Percentiles rank a stretch among this genome's conserved stretches.
phyloP scores from a whole-genome alignment of 2,329 filamentous ascomycete species.

The Grosmannia serpens region DNA sequence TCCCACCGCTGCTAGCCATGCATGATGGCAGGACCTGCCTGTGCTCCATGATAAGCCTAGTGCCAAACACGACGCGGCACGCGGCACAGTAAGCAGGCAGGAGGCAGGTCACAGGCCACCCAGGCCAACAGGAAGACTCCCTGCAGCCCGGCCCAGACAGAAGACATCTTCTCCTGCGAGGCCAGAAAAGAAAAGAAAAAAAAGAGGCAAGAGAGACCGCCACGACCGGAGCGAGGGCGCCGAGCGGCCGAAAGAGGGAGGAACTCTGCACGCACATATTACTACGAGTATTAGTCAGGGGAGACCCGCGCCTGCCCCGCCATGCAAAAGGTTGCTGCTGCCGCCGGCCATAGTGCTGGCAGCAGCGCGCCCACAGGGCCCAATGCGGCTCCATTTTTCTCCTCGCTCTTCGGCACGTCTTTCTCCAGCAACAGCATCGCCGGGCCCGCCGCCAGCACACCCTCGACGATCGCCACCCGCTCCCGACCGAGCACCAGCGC shows the following conservation, averaged over 20 bases:
- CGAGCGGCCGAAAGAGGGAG: background rate
- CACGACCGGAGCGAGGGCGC: too few relatives aligned
- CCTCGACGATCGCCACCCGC: slow-evolving; percentile 1
- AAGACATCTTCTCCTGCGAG: background rate
- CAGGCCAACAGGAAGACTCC: too few relatives aligned
- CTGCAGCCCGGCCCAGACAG: too few relatives aligned
- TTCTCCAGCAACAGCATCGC: background rate
- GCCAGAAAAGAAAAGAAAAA: background rate
- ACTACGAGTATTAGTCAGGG: background rate
- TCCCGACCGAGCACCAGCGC: slow-evolving; percentile 23
- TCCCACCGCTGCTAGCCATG: background rate
- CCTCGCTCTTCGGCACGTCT: background rate
- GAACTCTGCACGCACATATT: background rate
- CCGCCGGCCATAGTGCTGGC: background rate
- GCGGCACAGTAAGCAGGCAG: background rate
- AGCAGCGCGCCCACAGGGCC: background rate
- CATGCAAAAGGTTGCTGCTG: background rate
- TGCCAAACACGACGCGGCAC: background rate
- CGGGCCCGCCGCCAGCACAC: background rate
- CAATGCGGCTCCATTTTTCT: slow-evolving; percentile 1
- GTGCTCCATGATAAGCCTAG: background rate
- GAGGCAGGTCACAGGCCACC: background rate
- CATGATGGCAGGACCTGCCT: too few relatives aligned
- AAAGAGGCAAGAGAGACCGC: background rate
- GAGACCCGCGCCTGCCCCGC: background rate